A percentile compares a stretch with the other conserved stretches of the same genome.
Evolutionary conservation across 2,329 filamentous ascomycete species (phyloP).

Genomic region (Talaromyces verruculosus): DNA sequence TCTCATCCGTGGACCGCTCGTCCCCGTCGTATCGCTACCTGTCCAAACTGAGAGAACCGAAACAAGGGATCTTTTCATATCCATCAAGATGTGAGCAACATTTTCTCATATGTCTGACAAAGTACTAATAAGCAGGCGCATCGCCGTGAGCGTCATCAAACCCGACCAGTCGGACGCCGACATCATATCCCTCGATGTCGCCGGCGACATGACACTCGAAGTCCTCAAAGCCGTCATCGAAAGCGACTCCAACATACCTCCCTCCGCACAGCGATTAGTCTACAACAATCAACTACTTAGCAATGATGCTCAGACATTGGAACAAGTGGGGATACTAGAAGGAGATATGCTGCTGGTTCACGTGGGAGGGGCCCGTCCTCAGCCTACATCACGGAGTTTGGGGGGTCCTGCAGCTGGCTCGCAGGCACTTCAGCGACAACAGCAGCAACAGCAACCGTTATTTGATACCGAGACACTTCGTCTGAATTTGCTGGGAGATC

Average conservation of each 20-base stretch:
- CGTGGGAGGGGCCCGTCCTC: constrained; percentile 47
- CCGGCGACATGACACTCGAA: constrained; percentile 76
- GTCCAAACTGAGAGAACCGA: background rate
- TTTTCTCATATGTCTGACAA: background rate
- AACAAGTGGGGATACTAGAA: constrained; percentile 76
- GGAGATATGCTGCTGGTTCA: constrained; percentile 92
- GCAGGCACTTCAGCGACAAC: constrained; percentile 23
- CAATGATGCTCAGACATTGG: constrained; percentile 76
- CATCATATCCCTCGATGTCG: constrained; percentile 78
- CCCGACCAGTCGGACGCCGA: constrained; percentile 70
- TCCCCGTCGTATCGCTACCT: background rate
- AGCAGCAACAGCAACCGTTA: constrained; percentile 32
- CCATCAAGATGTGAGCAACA: background rate
- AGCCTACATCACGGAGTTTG: constrained; percentile 27
- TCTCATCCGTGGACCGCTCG: background rate
- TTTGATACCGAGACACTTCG: constrained; percentile 77
- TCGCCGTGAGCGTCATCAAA: constrained; percentile 81
- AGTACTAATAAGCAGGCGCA: constrained; percentile 60
- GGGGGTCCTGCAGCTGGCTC: constrained; percentile 24
- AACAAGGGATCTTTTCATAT: background rate
- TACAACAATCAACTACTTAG: constrained; percentile 81
- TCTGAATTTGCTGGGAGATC: constrained; percentile 77
- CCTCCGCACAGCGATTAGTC: constrained; percentile 77
- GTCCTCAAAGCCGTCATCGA: constrained; percentile 86
- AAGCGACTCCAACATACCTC: constrained; percentile 74